These are phyloP conservation scores for Colletotrichum gigasporum DNA, from an alignment of 2,329 filamentous ascomycete species.

Conservation along the genomic window DNA sequence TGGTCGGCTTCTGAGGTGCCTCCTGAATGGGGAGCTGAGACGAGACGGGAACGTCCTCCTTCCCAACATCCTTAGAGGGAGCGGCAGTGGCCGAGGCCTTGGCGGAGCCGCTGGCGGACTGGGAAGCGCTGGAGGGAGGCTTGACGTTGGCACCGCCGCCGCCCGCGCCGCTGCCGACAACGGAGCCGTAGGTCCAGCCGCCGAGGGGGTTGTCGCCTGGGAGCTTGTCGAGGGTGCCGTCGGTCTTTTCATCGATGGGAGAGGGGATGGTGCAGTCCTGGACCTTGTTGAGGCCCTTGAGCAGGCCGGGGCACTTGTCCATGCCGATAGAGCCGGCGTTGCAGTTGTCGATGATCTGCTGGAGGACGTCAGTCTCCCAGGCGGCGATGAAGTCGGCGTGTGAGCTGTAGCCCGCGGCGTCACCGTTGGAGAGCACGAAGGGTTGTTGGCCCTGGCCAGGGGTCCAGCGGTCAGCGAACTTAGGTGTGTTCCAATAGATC, in stretches of 20 bases:
- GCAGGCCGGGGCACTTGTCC: constrained; percentile 69
- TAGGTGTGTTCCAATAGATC: constrained; percentile 68
- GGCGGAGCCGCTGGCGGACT: neutral
- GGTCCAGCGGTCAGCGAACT: constrained; percentile 63
- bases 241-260: constrained; percentile 55
- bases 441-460: constrained; percentile 64
- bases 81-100: neutral
- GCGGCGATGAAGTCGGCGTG: constrained; percentile 80
- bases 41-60: no score
- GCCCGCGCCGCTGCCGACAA: constrained; percentile 4
- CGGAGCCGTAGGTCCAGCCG: constrained; percentile 53
- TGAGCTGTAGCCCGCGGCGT: constrained; percentile 74
- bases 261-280: constrained; percentile 61
- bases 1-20: constrained; percentile 6
- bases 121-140: neutral
- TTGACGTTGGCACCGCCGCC: constrained; percentile 14
- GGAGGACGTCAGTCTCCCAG: constrained; percentile 73
- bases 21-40: constrained; percentile 24
- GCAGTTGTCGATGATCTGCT: constrained; percentile 74
- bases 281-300: constrained; percentile 59
- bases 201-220: constrained; percentile 66
- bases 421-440: constrained; percentile 76
- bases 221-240: constrained; percentile 55
- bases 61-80: no score
- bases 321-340: constrained; percentile 67